Conservation (phyloP, 164 flowering plant species). For the Akebia trifoliata region DNA sequence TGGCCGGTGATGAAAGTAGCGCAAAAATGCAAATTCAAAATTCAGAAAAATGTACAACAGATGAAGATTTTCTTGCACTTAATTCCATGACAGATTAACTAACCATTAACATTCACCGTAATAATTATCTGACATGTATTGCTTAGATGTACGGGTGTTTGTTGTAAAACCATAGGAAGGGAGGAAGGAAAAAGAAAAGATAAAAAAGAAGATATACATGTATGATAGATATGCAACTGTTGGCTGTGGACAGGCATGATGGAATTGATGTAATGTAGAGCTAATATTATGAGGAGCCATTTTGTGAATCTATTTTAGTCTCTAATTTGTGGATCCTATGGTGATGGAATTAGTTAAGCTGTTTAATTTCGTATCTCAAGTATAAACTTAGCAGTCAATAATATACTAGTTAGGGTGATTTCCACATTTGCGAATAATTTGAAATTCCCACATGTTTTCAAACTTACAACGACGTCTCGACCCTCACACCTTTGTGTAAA, state of each 20-base stretch:
- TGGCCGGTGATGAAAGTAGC: constrained; percentile 9
- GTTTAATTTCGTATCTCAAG: too few species aligned
- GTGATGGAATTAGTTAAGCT: too few species aligned
- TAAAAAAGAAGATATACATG: not conserved
- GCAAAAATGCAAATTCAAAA: constrained; percentile 9
- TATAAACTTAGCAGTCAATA: too few species aligned
- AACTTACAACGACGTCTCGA: too few species aligned
- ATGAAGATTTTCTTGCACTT: constrained; percentile 14
- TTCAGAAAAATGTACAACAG: constrained; percentile 6
- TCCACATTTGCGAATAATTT: too few species aligned
- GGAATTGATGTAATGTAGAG: not conserved
- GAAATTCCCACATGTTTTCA: too few species aligned
- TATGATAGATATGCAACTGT: not conserved
- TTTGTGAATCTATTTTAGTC: too few species aligned
- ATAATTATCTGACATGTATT: constrained; percentile 19
- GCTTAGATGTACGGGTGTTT: not conserved
- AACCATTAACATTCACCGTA: constrained; percentile 10
- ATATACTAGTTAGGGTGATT: too few species aligned
- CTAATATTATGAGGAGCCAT: constrained; percentile 1
- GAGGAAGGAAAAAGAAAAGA: not conserved
- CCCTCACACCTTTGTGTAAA: too few species aligned
- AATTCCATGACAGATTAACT: constrained; percentile 5
- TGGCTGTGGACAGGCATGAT: constrained; percentile 2
- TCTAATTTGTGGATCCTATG: too few species aligned
- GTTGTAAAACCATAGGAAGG: not conserved